These are phyloP conservation scores for Lactarius vividus DNA, from an alignment of 768 basidiomycete species.

Conservation along the genomic window DNA sequence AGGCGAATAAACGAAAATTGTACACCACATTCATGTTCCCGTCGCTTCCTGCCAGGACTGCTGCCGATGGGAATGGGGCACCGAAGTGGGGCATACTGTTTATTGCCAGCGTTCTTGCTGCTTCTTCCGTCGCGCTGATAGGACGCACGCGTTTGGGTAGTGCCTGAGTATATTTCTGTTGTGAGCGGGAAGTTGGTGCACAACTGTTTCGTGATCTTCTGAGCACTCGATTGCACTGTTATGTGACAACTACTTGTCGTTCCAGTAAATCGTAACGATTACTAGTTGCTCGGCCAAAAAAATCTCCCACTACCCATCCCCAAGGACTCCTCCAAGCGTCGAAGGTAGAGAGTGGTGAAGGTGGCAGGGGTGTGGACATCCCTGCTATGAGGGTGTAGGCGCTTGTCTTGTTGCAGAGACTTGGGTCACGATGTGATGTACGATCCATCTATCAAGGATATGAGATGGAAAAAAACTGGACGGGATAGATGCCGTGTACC, in stretches of 20 bases:
- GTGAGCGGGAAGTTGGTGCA: neutral
- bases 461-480: no score
- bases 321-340: no score
- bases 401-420: no score
- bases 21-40: conserved; percentile 31
- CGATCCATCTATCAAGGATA: no score
- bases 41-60: conserved; percentile 46
- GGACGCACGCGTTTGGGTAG: conserved; percentile 6
- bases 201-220: neutral
- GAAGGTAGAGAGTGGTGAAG: neutral
- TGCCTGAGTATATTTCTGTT: neutral
- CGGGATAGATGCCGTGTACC: no score
- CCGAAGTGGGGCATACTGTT: conserved; percentile 32
- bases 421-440: no score
- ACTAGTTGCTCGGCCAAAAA: no score
- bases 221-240: neutral
- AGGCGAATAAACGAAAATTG: conserved; percentile 32
- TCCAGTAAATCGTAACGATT: neutral
- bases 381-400: no score
- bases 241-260: neutral
- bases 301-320: no score
- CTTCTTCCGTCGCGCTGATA: conserved; percentile 31
- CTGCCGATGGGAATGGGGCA: conserved; percentile 15
- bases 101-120: conserved; percentile 44
- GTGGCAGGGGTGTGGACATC: neutral